A percentile compares a stretch with the other conserved stretches of the same genome.
phyloP scores from a whole-genome alignment of 345 rosid genomes.

The Punica granatum region DNA sequence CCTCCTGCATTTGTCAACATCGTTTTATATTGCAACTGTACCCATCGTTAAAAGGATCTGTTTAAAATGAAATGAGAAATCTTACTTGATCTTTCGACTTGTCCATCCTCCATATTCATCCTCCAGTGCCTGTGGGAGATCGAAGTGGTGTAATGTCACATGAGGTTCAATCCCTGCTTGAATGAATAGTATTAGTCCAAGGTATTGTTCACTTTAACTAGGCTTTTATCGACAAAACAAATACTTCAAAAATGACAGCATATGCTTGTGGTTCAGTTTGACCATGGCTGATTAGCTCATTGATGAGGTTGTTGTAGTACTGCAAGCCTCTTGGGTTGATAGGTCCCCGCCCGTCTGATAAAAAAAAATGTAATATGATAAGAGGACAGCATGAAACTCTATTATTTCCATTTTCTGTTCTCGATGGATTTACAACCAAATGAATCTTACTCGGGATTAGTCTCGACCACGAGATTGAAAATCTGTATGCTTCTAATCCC shows the following conservation, averaged over 20 bases:
- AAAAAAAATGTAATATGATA: not conserved
- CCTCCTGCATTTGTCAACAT: conserved; percentile 16
- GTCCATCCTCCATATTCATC: conserved; percentile 44
- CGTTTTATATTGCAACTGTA: not conserved
- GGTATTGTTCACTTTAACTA: not conserved
- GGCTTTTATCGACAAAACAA: not conserved
- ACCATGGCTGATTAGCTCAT: conserved; percentile 19
- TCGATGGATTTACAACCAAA: not conserved
- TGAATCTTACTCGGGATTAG: conserved; percentile 22
- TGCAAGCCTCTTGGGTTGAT: conserved; percentile 18
- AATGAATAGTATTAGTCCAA: not conserved
- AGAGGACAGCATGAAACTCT: not conserved
- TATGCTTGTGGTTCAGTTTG: not conserved
- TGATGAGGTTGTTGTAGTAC: conserved; percentile 22
- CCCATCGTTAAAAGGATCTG: not conserved
- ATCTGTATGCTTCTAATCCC: conserved; percentile 25
- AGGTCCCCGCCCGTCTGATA: conserved; percentile 22
- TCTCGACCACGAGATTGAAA: conserved; percentile 36
- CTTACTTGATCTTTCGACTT: conserved; percentile 33
- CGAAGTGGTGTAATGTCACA: conserved; percentile 29
- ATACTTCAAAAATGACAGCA: not conserved
- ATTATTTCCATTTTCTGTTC: not conserved
- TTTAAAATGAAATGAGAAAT: not conserved
- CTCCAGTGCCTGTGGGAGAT: conserved; percentile 39
- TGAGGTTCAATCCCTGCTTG: conserved; percentile 35